Base-by-base conservation (phyloP, 2,329 filamentous ascomycete genomes). In the Diatrype stigma region DNA sequence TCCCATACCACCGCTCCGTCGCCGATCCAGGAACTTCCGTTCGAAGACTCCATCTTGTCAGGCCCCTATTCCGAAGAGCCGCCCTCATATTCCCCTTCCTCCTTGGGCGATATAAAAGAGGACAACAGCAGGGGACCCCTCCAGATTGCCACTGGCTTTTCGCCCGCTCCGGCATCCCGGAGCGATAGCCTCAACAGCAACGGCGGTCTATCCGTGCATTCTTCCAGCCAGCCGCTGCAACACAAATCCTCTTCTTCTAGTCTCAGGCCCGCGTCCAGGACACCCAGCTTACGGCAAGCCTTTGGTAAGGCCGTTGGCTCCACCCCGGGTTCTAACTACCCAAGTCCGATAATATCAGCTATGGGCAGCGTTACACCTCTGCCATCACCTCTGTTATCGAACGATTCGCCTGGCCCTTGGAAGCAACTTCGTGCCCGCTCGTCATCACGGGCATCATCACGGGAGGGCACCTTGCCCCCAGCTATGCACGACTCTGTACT, bases 281-380 rank as follows among this genome's bases (percentile, higher is more conserved):
- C 82, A 0, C 82, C 82, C 2, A 86, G 82, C 62, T 67, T 85
- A 53, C 84, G 84, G 61, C 74, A 79, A n/a, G 73, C 76, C 45
- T 67, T 82, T 17, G 67, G 73, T 42, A 75, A 72, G 61, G 73
- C 73, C 53, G 71, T 82, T 32, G 74, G 78, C 16, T 84, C 80
- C 35, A 75, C 83, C 2, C 78, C 86, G 12, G 86, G 80, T 60
- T 90, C 87, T 3, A 73, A 79, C 28, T 76, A 87, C n/a, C 81
- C 87, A 6, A 91, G 87, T 50, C 88, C 88, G 3, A 80, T 88
- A 56, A 81, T 91, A 49, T 80, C 84, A 52, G 87, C 87, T 44
- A 86, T 91, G 82, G 84, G 85, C 54, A 86, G 90, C 65, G 73
- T 94, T 55, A 93, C 89, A 3, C 89, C 89, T 50, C 72, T 94